phyloP scores from a whole-genome alignment of 805 yeast genomes.

The Clavispora phyllophila region DNA sequence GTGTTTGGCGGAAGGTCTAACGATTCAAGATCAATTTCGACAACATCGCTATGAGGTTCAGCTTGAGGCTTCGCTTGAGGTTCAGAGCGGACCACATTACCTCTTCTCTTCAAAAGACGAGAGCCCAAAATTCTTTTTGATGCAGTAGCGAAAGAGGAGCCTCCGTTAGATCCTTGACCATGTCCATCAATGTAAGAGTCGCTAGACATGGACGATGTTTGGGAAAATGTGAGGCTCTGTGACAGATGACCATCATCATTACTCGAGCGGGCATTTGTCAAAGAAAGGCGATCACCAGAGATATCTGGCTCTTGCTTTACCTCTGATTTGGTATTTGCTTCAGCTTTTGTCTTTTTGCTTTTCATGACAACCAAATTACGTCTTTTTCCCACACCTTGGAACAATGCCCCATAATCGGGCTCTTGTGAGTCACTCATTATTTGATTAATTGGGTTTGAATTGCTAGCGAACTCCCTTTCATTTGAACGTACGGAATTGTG shows the following conservation, averaged over 20 bases:
- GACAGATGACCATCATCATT: slow-evolving; percentile 11
- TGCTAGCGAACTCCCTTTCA: not conserved
- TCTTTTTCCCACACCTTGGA: slow-evolving; percentile 39
- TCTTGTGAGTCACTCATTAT: slow-evolving; percentile 12
- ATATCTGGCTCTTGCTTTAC: not conserved
- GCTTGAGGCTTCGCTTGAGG: slow-evolving; percentile 1
- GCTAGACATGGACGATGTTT: slow-evolving; percentile 4
- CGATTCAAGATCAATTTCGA: slow-evolving; percentile 35
- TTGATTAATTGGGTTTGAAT: slow-evolving; percentile 4
- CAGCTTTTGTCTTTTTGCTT: slow-evolving; percentile 17
- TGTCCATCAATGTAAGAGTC: slow-evolving; percentile 3
- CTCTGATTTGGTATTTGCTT: slow-evolving; percentile 20
- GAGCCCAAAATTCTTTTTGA: slow-evolving; percentile 38
- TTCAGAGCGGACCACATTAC: not conserved
- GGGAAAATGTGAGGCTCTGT: slow-evolving; percentile 6
- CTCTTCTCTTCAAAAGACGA: slow-evolving; percentile 30
- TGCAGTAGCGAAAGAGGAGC: slow-evolving; percentile 26
- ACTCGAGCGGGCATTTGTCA: slow-evolving; percentile 8
- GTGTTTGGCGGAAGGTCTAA: slow-evolving; percentile 38
- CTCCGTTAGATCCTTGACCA: not conserved
- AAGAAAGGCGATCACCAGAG: not conserved
- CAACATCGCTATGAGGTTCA: slow-evolving; percentile 22
- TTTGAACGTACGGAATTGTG: not conserved
- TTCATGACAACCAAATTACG: slow-evolving; percentile 25
- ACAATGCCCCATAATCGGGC: slow-evolving; percentile 41